Evolutionary conservation across 2,329 filamentous ascomycete species (phyloP).

Genomic region (Monosporascus ibericus): DNA sequence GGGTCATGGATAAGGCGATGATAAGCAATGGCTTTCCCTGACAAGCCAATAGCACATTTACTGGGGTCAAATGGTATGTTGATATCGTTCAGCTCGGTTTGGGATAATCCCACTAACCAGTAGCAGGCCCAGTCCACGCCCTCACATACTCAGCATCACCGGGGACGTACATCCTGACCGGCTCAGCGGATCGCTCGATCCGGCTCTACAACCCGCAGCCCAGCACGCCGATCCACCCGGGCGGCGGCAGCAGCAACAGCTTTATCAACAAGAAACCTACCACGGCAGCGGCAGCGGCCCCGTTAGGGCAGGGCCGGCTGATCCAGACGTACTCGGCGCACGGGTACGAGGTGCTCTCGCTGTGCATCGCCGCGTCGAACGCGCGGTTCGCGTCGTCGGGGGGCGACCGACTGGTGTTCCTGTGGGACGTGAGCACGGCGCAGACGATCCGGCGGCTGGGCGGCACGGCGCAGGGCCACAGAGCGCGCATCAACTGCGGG

Average conservation of each 20-base stretch:
- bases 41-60: constrained; percentile 47
- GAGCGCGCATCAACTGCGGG: constrained; percentile 63
- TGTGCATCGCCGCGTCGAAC: constrained; percentile 71
- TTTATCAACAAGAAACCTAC: constrained; percentile 31
- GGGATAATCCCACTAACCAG: no score
- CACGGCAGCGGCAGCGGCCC: constrained; percentile 24
- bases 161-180: constrained; percentile 75
- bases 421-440: constrained; percentile 88
- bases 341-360: constrained; percentile 83
- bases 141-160: constrained; percentile 67
- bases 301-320: constrained; percentile 43
- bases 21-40: constrained; percentile 32
- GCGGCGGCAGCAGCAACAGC: constrained; percentile 5
- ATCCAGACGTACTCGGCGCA: constrained; percentile 88
- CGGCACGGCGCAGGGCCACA: constrained; percentile 56
- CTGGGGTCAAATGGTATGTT: constrained; percentile 52
- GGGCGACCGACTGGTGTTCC: constrained; percentile 83
- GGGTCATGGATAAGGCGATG: constrained; percentile 18
- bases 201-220: constrained; percentile 77
- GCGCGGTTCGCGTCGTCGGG: constrained; percentile 80
- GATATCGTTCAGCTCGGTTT: no score
- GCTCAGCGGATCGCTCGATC: constrained; percentile 77
- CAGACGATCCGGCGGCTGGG: constrained; percentile 70
- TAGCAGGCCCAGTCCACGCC: constrained; percentile 62
- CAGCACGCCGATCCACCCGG: constrained; percentile 24